These are phyloP conservation scores for Citrus australasica DNA, from an alignment of 345 rosid species.

Conservation along the genomic window DNA sequence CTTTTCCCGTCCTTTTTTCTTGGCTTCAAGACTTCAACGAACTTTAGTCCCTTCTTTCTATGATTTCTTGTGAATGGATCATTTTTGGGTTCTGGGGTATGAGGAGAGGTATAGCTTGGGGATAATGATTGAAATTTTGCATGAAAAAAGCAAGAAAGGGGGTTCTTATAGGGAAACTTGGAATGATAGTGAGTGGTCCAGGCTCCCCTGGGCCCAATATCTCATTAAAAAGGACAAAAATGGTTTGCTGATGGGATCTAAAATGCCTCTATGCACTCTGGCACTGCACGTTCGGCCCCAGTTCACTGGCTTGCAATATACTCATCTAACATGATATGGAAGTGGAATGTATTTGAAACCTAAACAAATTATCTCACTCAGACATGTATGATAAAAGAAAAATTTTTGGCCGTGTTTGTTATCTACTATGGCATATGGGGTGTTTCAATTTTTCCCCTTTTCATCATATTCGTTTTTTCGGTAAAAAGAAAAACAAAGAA, in stretches of 20 bases:
- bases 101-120: not conserved
- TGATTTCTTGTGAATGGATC: conserved; percentile 8
- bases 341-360: conserved; percentile 9
- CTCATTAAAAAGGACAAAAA: conserved; percentile 3
- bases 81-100: conserved; percentile 8
- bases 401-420: not conserved
- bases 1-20: not conserved
- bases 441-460: not conserved
- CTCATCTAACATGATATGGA: not conserved
- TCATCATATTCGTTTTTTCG: not conserved
- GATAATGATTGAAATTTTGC: conserved; percentile 17
- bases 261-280: conserved; percentile 4
- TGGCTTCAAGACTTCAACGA: not conserved
- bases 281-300: conserved; percentile 20
- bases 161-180: conserved; percentile 18
- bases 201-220: conserved; percentile 11
- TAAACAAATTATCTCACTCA: not conserved
- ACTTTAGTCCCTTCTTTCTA: conserved; percentile 7
- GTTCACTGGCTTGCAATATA: conserved; percentile 20
- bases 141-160: conserved; percentile 12
- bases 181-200: conserved; percentile 12
- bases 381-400: not conserved
- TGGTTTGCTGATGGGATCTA: conserved; percentile 7
- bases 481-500: not conserved
- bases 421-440: not conserved